phyloP scores from a whole-genome alignment of 2,329 filamentous ascomycete species.

The Ophidiomyces ophidiicola region DNA sequence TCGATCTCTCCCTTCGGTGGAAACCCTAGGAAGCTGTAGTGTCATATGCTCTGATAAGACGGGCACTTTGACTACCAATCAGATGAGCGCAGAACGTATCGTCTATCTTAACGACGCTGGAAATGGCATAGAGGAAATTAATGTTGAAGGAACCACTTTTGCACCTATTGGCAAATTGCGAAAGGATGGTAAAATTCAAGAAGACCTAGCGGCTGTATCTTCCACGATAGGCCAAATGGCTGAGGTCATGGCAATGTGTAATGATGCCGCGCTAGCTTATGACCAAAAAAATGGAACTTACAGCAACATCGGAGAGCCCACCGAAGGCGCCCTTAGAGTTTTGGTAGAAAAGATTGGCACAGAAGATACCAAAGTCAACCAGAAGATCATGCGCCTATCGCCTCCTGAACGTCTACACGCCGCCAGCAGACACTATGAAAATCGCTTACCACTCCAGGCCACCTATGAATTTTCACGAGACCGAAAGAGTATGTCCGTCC shows the following conservation, averaged over 20 bases:
- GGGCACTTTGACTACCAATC: slow-evolving; percentile 92
- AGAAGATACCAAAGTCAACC: slow-evolving; percentile 50
- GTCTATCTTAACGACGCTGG: slow-evolving; percentile 69
- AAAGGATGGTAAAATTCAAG: slow-evolving; percentile 53
- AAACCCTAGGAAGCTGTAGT: slow-evolving; percentile 96
- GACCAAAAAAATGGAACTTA: slow-evolving; percentile 64
- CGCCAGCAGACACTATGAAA: slow-evolving; percentile 75
- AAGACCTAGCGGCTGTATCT: slow-evolving; percentile 58
- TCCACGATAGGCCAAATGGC: slow-evolving; percentile 67
- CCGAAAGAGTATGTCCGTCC: slow-evolving; percentile 97
- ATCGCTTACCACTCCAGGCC: slow-evolving; percentile 58
- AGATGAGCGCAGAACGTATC: slow-evolving; percentile 95
- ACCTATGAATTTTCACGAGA: slow-evolving; percentile 97
- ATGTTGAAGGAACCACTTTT: slow-evolving; percentile 88
- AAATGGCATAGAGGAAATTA: slow-evolving; percentile 65
- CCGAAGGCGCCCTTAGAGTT: slow-evolving; percentile 82
- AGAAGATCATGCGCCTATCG: slow-evolving; percentile 37
- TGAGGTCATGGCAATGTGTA: slow-evolving; percentile 64
- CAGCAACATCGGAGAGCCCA: slow-evolving; percentile 82
- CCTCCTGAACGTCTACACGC: slow-evolving; percentile 58
- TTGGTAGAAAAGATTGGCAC: slow-evolving; percentile 92
- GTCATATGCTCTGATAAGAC: slow-evolving; percentile 99
- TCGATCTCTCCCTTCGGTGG: slow-evolving; percentile 86
- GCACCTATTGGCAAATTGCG: slow-evolving; percentile 66
- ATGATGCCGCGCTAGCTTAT: slow-evolving; percentile 72